Conservation (phyloP, 768 basidiomycete genomes). For the Royoungia palumana region DNA sequence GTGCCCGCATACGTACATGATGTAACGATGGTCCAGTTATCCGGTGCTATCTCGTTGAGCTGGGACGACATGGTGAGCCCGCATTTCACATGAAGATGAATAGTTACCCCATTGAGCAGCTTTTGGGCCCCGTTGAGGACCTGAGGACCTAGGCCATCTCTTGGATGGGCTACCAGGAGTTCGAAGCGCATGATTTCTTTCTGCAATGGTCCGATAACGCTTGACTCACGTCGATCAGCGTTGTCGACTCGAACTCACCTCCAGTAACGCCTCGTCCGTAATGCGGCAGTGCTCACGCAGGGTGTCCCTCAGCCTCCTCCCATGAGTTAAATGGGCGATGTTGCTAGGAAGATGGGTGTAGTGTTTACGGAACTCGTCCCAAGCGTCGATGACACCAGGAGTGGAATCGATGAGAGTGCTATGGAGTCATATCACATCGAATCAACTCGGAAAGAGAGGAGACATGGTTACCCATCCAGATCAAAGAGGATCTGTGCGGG, state of each 20-base stretch:
- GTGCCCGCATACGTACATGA: conserved; percentile 44
- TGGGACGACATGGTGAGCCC: conserved; percentile 5
- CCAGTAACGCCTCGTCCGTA: conserved; percentile 50
- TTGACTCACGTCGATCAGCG: background rate
- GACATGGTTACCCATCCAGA: conserved; percentile 55
- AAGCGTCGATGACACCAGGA: conserved; percentile 75
- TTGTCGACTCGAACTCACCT: conserved; percentile 45
- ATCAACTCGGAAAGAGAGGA: background rate
- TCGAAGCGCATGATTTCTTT: conserved; percentile 76
- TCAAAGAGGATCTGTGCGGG: conserved; percentile 58
- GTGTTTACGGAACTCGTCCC: conserved; percentile 64
- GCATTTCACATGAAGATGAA: background rate
- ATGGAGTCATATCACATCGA: conserved; percentile 9
- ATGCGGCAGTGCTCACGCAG: conserved; percentile 66
- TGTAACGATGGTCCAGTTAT: conserved; percentile 79
- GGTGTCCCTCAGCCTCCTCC: conserved; percentile 73
- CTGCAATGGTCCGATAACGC: conserved; percentile 31
- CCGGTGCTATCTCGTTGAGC: conserved; percentile 25
- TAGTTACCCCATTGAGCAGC: conserved; percentile 52
- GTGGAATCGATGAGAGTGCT: conserved; percentile 82
- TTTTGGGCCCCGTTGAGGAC: conserved; percentile 63
- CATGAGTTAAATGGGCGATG: conserved; percentile 64
- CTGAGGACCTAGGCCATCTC: conserved; percentile 46
- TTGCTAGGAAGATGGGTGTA: conserved; percentile 52
- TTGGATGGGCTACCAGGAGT: conserved; percentile 56